Evolutionary conservation across 352 stramenopile genomes (phyloP), one percentile per base, ranked within the genome.

Genomic region (Vaucheria bursata): DNA sequence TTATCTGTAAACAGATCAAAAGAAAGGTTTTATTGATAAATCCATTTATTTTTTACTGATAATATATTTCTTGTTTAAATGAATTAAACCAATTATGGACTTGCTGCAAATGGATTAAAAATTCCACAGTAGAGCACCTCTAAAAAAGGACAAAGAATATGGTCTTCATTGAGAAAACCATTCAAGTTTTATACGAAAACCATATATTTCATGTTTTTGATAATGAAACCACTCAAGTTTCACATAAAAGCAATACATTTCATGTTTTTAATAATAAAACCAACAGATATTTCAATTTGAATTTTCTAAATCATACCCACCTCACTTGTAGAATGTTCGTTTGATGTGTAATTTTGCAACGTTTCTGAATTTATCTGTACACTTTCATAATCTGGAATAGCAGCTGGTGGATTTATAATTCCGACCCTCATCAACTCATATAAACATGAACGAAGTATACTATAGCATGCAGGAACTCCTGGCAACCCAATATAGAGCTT

Each of bases 401-500:
- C 36, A 37, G 32, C 66, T 29, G 77, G 69, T 18, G 70, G 52
- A 0, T 53, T 25, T 67, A 82, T 74, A 33, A 82, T 82, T 52
- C 77, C 77, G 12, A 74, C 67, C 29, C 77, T 40, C 25, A 79
- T 75, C 4, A 83, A 67, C 65, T 83, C 77, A 31, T 73, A 72
- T 0, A 83, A 67, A 53, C 77, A 83, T 0, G 71, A 79, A 36
- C 50, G 77, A 3, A 83, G 64, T 32, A 83, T 70, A 52, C 50
- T 39, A 59, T 83, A 79, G 2, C 77, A 52, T 1, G 72, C 77
- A 1, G 33, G 33, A 25, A 70, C 77, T 2, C 38, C 64, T 5
- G 78, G 77, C 1, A 83, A 68, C 29, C 78, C 78, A 38, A 83
- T 79, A 45, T 75, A 75, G 39, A 69, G 75, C 33, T 82, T 82